These are phyloP conservation scores for Podaxis sp. DNA, from an alignment of 768 basidiomycete genomes.

Conservation along the genomic window DNA sequence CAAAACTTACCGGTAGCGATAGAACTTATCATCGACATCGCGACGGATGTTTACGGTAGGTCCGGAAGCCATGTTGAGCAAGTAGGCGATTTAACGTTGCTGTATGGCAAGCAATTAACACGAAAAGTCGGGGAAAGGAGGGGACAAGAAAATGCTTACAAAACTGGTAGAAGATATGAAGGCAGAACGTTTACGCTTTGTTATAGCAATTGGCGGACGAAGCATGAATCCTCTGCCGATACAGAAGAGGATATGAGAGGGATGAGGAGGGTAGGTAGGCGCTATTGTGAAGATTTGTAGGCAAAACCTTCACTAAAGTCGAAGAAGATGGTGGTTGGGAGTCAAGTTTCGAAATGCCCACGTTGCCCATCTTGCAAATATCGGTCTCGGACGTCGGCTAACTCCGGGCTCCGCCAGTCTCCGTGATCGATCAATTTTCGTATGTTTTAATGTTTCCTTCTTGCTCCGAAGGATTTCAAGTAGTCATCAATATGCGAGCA, in stretches of 20 bases:
- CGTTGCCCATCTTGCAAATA: constrained; percentile 11
- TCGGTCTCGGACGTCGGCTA: constrained; percentile 13
- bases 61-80: constrained; percentile 84
- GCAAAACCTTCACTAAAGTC: constrained; percentile 25
- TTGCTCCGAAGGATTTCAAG: background rate
- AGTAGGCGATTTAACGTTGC: constrained; percentile 55
- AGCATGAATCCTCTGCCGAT: constrained; percentile 88
- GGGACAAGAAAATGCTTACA: constrained; percentile 34
- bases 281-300: constrained; percentile 58
- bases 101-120: background rate
- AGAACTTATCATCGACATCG: constrained; percentile 96
- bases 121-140: background rate
- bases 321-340: constrained; percentile 13
- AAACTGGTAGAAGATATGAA: constrained; percentile 51
- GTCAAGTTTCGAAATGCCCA: constrained; percentile 14
- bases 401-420: constrained; percentile 1
- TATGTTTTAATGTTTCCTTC: background rate
- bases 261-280: constrained; percentile 47
- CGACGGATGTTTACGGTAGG: constrained; percentile 86
- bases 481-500: background rate
- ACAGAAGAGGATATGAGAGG: constrained; percentile 55
- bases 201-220: constrained; percentile 80
- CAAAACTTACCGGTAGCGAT: constrained; percentile 77
- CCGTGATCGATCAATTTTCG: background rate
- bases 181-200: constrained; percentile 61